Evolutionary conservation across 768 basidiomycete species (phyloP).

Genomic region (Chalciporus chontae): DNA sequence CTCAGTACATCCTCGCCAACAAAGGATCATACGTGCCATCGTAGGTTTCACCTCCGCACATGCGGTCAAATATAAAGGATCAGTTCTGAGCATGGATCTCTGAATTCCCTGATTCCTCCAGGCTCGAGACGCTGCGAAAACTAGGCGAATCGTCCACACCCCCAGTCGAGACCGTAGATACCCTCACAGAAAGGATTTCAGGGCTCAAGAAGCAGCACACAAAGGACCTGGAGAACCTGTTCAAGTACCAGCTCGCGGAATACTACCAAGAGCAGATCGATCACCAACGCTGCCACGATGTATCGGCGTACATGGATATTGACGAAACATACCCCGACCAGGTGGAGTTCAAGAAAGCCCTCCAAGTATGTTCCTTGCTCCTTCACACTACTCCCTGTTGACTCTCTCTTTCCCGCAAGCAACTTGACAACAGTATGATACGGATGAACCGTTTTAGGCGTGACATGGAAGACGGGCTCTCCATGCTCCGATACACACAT

Average conservation of each 20-base stretch:
- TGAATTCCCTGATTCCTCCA: constrained; percentile 2
- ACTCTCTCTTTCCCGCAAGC: constrained; percentile 11
- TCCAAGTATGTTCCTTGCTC: constrained; percentile 13
- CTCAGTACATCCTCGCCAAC: constrained; percentile 39
- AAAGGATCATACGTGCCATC: constrained; percentile 38
- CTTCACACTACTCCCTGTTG: not conserved
- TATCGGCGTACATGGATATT: constrained; percentile 27
- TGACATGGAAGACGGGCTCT: constrained; percentile 29
- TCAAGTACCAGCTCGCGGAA: constrained; percentile 27
- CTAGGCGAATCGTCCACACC: constrained; percentile 14
- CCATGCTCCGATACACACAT: constrained; percentile 30
- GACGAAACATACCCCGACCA: constrained; percentile 24
- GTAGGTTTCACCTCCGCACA: constrained; percentile 24
- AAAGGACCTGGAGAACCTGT: constrained; percentile 30
- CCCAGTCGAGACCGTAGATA: constrained; percentile 23
- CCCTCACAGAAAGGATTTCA: constrained; percentile 27
- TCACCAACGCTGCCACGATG: constrained; percentile 21
- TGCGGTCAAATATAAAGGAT: too few species aligned
- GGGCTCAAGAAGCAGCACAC: constrained; percentile 29
- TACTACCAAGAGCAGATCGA: constrained; percentile 34
- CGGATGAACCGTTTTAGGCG: constrained; percentile 19
- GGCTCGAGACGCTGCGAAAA: constrained; percentile 19
- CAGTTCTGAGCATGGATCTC: too few species aligned
- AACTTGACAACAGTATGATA: constrained; percentile 14
- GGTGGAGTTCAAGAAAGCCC: constrained; percentile 23